Evolutionary conservation across 139 green algal species (phyloP), one percentile per base, ranked within the genome.

Genomic region (Protoeuglena noctilucae): DNA sequence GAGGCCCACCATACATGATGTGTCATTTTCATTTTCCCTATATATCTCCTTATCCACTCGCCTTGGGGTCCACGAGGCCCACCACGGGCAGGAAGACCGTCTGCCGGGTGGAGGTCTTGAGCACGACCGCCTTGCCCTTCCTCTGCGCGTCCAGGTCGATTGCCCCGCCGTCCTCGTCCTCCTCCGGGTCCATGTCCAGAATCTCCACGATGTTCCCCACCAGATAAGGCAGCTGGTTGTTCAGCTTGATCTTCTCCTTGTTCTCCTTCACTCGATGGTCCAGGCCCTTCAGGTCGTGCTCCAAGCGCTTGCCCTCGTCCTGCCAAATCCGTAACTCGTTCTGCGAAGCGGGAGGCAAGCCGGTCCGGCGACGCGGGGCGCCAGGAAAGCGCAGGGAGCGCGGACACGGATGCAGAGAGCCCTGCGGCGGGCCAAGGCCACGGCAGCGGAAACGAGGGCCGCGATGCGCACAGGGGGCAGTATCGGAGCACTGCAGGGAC

Each of bases 211-310:
- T 85, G 62, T 97, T 96, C 21, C 76, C 79, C 9, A 99, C 92
- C 19, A 99, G 77, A 73, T 98, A 98, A 3, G 91, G 91, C 24
- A 98, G 78, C 77, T 95, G 87, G 69, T 97, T 97, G 79, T 96
- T 97, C 12, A 97, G 74, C 70, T 97, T 97, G 60, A 96, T 93
- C 59, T 96, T 96, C 56, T 96, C 88, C 56, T 87, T 74, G 70
- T 96, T 97, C 58, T 93, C 85, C 66, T 88, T 90, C 58, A 92
- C 80, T 60, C 77, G 75, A 55, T 90, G 80, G 21, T 76, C 74
- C 30, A 89, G 55, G 9, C 62, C 62, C 40, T 65, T 64, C 57
- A 87, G 73, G 31, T 97, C 89, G 47, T 96, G 69, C 4, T 50
- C 69, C 30, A 98, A 66, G 3, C 90, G 77, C 27, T 73, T 86